Evolutionary conservation across 495 filamentous ascomycete genomes (phyloP).

Genomic region (Penicillium crystallinum): DNA sequence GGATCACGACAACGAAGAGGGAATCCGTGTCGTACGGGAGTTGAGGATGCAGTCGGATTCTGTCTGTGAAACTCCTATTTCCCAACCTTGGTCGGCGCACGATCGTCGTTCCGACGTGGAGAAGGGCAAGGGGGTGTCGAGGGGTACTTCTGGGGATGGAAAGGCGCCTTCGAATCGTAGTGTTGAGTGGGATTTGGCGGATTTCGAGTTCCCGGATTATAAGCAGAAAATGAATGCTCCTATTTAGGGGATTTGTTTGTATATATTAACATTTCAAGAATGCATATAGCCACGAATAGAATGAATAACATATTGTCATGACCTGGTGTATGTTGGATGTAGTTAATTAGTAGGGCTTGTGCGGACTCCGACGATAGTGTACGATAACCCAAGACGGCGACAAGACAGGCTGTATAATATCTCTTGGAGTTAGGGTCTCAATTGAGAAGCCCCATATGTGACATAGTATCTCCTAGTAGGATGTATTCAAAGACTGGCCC

Average conservation of each 20-base stretch:
- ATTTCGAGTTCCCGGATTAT: slow-evolving; percentile 28
- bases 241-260: slow-evolving; percentile 6
- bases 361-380: neutral
- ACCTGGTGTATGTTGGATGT: neutral
- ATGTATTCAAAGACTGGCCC: slow-evolving; percentile 9
- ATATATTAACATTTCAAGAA: neutral
- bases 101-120: slow-evolving; percentile 9
- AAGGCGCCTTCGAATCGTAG: neutral
- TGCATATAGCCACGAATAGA: neutral
- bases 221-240: slow-evolving; percentile 25
- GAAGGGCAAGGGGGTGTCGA: neutral
- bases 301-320: neutral
- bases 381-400: too few species aligned
- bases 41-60: slow-evolving; percentile 22
- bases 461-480: neutral
- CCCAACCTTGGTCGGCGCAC: neutral
- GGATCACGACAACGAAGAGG: slow-evolving; percentile 6
- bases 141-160: neutral
- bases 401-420: too few species aligned
- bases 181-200: slow-evolving; percentile 25
- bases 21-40: slow-evolving; percentile 33
- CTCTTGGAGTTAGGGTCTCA: too few species aligned
- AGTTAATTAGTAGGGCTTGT: neutral
- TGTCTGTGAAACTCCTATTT: neutral
- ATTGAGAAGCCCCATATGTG: too few species aligned